Base-by-base conservation (phyloP, 345 rosid species). In the Aquilaria yunnanensis region DNA sequence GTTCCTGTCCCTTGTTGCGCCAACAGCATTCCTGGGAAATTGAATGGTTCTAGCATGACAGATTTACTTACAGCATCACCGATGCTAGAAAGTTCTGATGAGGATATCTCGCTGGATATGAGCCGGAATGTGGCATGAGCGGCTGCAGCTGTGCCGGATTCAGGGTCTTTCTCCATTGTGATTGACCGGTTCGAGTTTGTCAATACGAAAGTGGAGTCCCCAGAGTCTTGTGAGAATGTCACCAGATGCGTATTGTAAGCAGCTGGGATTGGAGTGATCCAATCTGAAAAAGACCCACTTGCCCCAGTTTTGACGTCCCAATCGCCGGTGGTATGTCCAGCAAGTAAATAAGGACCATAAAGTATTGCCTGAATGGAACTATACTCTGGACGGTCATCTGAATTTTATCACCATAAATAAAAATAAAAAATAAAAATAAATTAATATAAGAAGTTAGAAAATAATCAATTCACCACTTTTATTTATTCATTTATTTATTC, bases 261-360 rank as follows among this genome's bases (percentile, higher is more conserved):
- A 51, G 70, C 67, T 5, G 95, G 90, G 60, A 90, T 51, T 13
- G 95, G 66, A 48, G 76, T 67, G 67, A 88, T 82, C 90, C 86
- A 88, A 41, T 82, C 84, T 0, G 78, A 68, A 67, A 67, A 68
- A 23, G 77, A 75, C 43, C 32, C 54, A 14, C 67, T 67, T 16
- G 86, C 73, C 12, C 66, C 77, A 46, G 89, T 61, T 69, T 74
- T 77, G 63, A 84, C 60, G 71, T 85, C 82, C 96, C 94, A 88
- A 32, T 90, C 90, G 41, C 82, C 88, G 46, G 62, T 74, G 2
- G 83, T 83, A 64, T 71, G 79, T 33, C 96, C 96, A 2, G 85
- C 87, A 64, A 93, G 90, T 54, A 90, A 80, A 73, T 86, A 85
- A 9, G 95, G 97, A 5, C 99, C 99, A 66, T 82, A 94, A 7